Evolutionary conservation across 768 basidiomycete genomes (phyloP).

Genomic region (Grammothele lineata): DNA sequence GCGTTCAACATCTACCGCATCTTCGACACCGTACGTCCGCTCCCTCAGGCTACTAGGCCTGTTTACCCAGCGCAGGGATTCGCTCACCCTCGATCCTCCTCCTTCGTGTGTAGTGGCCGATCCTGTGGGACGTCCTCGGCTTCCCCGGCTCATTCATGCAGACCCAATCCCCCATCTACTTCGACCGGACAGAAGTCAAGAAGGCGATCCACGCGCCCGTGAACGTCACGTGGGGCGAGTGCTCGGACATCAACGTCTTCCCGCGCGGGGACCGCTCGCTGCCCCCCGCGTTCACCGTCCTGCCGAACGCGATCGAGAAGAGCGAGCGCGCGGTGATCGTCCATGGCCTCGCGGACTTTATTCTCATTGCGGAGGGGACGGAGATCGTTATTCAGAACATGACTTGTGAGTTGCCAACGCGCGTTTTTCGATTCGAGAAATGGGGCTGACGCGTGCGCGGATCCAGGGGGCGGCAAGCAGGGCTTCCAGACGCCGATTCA

Average conservation of each 20-base stretch:
- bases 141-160: constrained; percentile 53
- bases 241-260: constrained; percentile 58
- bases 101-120: constrained; percentile 54
- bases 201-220: constrained; percentile 65
- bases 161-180: constrained; percentile 62
- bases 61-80: neutral
- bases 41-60: neutral
- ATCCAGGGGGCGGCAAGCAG: constrained; percentile 57
- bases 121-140: constrained; percentile 79
- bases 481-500: constrained; percentile 70
- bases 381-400: constrained; percentile 33
- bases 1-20: constrained; percentile 78
- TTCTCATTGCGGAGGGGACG: constrained; percentile 65
- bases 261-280: constrained; percentile 49
- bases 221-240: constrained; percentile 58
- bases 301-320: constrained; percentile 76
- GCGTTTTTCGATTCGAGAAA: neutral
- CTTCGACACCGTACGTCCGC: constrained; percentile 52
- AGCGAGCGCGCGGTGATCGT: constrained; percentile 62
- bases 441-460: too few species aligned
- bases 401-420: constrained; percentile 6
- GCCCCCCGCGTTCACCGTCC: constrained; percentile 58
- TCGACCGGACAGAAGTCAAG: constrained; percentile 66
- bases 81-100: neutral
- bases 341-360: constrained; percentile 71